These are phyloP conservation scores for Starmerella geochares DNA, from an alignment of 805 yeast genomes.

Conservation along the genomic window DNA sequence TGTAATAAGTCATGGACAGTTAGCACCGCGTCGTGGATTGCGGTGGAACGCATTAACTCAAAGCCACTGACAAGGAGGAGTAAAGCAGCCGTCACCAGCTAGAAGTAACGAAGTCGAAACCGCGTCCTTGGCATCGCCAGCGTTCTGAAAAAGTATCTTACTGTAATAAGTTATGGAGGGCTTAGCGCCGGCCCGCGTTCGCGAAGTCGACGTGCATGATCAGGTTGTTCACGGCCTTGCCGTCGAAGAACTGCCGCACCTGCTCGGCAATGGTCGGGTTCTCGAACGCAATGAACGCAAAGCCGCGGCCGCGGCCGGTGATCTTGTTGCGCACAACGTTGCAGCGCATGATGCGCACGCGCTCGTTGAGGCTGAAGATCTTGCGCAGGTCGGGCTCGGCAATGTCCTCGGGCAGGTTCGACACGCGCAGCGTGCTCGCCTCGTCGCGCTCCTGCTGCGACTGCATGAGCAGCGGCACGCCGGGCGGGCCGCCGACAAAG, in stretches of 20 bases:
- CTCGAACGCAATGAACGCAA: slow-evolving; percentile 78
- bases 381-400: slow-evolving; percentile 69
- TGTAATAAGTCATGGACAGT: too few relatives aligned
- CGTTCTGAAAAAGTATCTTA: too few relatives aligned
- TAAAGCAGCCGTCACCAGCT: too few relatives aligned
- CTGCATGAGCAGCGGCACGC: slow-evolving; percentile 34
- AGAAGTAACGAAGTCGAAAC: too few relatives aligned
- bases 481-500: slow-evolving; percentile 33
- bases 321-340: slow-evolving; percentile 82
- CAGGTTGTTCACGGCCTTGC: slow-evolving; percentile 85
- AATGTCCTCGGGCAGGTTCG: slow-evolving; percentile 79
- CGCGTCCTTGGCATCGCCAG: too few relatives aligned
- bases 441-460: slow-evolving; percentile 58
- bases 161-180: too few relatives aligned
- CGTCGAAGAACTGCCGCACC: slow-evolving; percentile 69
- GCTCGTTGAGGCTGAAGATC: slow-evolving; percentile 43
- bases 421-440: slow-evolving; percentile 73
- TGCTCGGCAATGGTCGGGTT: slow-evolving; percentile 53
- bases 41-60: too few relatives aligned
- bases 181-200: slow-evolving; percentile 19
- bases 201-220: slow-evolving; percentile 46
- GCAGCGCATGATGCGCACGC: slow-evolving; percentile 60
- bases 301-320: slow-evolving; percentile 89
- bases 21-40: too few relatives aligned
- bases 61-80: too few relatives aligned